phyloP scores from a whole-genome alignment of 2,329 filamentous ascomycete species.

The Cladobotryum mycophilum region DNA sequence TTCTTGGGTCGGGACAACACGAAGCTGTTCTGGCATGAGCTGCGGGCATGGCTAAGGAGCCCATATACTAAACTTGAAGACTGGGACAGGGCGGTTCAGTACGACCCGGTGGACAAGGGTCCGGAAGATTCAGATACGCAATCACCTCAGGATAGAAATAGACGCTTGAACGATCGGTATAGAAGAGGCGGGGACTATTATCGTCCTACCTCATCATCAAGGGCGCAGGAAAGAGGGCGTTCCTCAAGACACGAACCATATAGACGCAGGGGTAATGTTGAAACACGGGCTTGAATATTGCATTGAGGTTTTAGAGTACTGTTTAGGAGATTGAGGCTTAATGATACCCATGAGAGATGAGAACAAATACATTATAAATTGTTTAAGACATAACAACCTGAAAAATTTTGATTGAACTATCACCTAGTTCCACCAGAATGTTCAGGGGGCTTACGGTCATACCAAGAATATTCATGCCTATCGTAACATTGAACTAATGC shows the following conservation, averaged over 20 bases:
- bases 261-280: conserved; percentile 3
- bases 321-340: not conserved
- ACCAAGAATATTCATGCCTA: too few relatives aligned
- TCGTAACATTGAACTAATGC: too few relatives aligned
- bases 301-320: not conserved
- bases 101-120: conserved; percentile 29
- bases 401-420: too few relatives aligned
- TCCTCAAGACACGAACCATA: conserved; percentile 15
- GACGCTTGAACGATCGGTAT: not conserved
- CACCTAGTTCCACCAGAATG: too few relatives aligned
- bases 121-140: not conserved
- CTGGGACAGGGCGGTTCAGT: conserved; percentile 80
- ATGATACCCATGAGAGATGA: conserved; percentile 1
- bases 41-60: conserved; percentile 76
- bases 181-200: conserved; percentile 18
- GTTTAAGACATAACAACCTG: too few relatives aligned
- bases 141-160: not conserved
- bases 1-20: conserved; percentile 72
- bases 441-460: too few relatives aligned
- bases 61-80: conserved; percentile 64
- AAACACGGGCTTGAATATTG: not conserved
- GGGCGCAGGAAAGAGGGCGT: conserved; percentile 3
- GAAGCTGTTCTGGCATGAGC: conserved; percentile 74
- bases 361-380: not conserved
- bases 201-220: conserved; percentile 13